Evolutionary conservation across 2,329 filamentous ascomycete genomes (phyloP).

Genomic region (Aureobasidium pullulans): DNA sequence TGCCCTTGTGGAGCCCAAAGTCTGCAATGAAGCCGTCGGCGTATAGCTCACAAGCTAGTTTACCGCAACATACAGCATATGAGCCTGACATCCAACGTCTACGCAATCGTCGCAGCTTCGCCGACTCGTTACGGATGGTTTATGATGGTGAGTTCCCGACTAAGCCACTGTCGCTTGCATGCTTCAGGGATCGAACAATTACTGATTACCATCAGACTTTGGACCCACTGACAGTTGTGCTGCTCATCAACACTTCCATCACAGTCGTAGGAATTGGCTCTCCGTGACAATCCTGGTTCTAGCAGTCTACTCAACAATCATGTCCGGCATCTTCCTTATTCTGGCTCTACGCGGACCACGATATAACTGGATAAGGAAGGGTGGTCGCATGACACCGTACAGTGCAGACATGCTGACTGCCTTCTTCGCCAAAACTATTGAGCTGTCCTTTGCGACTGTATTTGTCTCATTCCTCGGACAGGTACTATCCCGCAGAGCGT

Average conservation of each 20-base stretch:
- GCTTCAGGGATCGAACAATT: no score
- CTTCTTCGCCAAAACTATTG: constrained; percentile 66
- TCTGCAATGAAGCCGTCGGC: constrained; percentile 8
- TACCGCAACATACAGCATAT: not conserved
- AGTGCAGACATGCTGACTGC: constrained; percentile 63
- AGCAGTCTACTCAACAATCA: constrained; percentile 52
- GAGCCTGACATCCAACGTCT: constrained; percentile 2
- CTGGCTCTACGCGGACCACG: constrained; percentile 55
- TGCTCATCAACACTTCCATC: constrained; percentile 32
- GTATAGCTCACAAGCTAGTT: not conserved
- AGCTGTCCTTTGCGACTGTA: constrained; percentile 69
- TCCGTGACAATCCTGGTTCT: constrained; percentile 30
- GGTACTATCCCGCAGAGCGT: constrained; percentile 61
- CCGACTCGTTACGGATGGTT: constrained; percentile 3
- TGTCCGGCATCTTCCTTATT: constrained; percentile 60
- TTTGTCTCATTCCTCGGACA: constrained; percentile 71
- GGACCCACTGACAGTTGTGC: constrained; percentile 30
- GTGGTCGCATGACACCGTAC: constrained; percentile 48
- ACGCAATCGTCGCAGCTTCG: constrained; percentile 4
- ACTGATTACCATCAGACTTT: constrained; percentile 19
- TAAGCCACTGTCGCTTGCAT: no score
- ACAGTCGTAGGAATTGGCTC: constrained; percentile 39
- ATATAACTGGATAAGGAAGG: constrained; percentile 50
- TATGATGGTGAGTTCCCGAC: not conserved
- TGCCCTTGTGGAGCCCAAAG: not conserved